Base-by-base conservation (phyloP, 352 stramenopile genomes). In the Pythium myriotylum region DNA sequence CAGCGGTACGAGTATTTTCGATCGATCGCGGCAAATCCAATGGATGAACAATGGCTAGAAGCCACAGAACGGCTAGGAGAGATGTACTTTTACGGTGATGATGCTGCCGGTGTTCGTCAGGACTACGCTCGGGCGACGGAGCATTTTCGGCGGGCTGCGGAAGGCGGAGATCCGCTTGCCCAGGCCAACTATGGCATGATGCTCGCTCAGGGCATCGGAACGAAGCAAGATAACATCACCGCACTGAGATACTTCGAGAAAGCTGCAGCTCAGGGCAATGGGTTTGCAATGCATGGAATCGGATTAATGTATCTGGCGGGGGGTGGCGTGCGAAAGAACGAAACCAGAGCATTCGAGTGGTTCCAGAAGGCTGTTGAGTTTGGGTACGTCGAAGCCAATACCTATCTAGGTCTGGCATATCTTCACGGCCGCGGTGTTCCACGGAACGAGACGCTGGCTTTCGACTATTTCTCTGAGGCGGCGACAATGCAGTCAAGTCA, bases 101-200 rank as follows among this genome's bases (percentile, higher is more conserved):
- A 72, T 1, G 79, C 74, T 12, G 84, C 77, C 19, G 79, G 81
- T 0, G 68, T 94, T 0, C 59, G 59, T 3, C 68, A 69, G n/a
- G 70, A 94, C 42, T 77, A 77, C 13, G 68, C 52, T 14, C 67
- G 69, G 45, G 84, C 82, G 1, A 77, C 76, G 2, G 61, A 76
- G 42, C 77, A 89, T 50, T 94, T 92, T 58, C 73, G 74, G n/a
- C 69, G 75, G 42, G 84, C 81, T n/a, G 84, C 84, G 0, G 77
- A 90, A 13, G 77, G 72, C 1, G 84, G 84, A n/a, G 71, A 91
- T 19, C 54, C 79, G 7, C 43, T 88, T 23, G 83, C 80, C 0
- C 79, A 89, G 65, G 82, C 81, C 13, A 92, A 91, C 52, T 86
- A 83, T 29, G 81, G 72, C 3, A 85, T 94, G 68, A 77, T 94